These are phyloP conservation scores for Chrysosporium keratinophilum DNA, from an alignment of 2,329 filamentous ascomycete genomes.

Conservation along the genomic window DNA sequence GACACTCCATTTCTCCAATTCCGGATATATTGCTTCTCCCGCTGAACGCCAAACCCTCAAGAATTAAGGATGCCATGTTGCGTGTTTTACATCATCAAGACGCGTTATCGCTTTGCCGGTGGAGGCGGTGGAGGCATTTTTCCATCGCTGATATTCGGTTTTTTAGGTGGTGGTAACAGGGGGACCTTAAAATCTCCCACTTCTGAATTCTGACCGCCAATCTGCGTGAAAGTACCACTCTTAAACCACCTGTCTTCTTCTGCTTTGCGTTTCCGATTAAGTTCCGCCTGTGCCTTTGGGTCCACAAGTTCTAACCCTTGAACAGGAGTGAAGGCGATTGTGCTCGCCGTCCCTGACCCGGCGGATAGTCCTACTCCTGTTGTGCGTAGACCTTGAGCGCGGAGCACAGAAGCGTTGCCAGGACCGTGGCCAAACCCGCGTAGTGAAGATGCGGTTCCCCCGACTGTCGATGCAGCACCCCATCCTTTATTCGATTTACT, in stretches of 20 bases:
- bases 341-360: constrained; percentile 65
- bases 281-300: constrained; percentile 77
- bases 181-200: constrained; percentile 63
- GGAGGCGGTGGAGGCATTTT: constrained; percentile 42
- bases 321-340: constrained; percentile 84
- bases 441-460: constrained; percentile 63
- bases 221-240: constrained; percentile 90
- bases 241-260: constrained; percentile 97
- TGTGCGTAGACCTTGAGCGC: constrained; percentile 66
- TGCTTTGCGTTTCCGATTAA: constrained; percentile 80
- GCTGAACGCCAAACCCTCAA: too few relatives aligned
- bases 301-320: constrained; percentile 93
- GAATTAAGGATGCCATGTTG: too few relatives aligned
- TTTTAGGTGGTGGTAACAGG: constrained; percentile 59
- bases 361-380: constrained; percentile 68
- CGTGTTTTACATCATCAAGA: too few relatives aligned
- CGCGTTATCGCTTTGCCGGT: constrained; percentile 21
- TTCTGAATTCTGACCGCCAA: constrained; percentile 33
- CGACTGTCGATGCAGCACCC: constrained; percentile 56
- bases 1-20: too few relatives aligned
- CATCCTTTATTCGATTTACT: constrained; percentile 94
- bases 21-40: too few relatives aligned
- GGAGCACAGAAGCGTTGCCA: constrained; percentile 57
- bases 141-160: constrained; percentile 52
- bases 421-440: constrained; percentile 61